phyloP scores from a whole-genome alignment of 805 yeast species.

The Candida sithepensis region DNA sequence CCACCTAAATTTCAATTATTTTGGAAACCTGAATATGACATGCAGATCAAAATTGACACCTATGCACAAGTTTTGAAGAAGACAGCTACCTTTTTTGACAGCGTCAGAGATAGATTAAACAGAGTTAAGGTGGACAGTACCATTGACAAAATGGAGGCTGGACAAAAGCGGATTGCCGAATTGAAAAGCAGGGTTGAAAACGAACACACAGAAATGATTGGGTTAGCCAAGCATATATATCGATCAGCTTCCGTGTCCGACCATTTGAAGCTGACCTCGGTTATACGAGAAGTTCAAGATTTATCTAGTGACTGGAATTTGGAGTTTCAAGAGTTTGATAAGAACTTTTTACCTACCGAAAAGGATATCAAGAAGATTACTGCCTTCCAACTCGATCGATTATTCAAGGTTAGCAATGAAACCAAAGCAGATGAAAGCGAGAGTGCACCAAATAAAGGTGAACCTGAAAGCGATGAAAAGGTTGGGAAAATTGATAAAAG shows the following conservation, averaged over 20 bases:
- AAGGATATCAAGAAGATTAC: conserved; percentile 90
- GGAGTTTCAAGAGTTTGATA: conserved; percentile 78
- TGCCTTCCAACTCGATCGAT: conserved; percentile 74
- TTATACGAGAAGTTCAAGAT: conserved; percentile 71
- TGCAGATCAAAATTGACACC: conserved; percentile 62
- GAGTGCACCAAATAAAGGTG: conserved; percentile 10
- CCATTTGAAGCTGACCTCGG: conserved; percentile 65
- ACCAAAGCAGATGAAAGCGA: conserved; percentile 29
- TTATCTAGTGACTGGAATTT: conserved; percentile 83
- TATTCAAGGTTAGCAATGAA: conserved; percentile 47
- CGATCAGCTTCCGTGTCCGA: conserved; percentile 55
- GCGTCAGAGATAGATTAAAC: conserved; percentile 64
- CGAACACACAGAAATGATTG: conserved; percentile 47
- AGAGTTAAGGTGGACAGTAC: conserved; percentile 79
- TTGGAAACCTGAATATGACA: conserved; percentile 71
- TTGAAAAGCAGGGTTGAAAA: conserved; percentile 48
- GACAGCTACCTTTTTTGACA: conserved; percentile 61
- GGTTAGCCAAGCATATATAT: conserved; percentile 50
- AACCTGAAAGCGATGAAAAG: conserved; percentile 7
- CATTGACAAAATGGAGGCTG: conserved; percentile 67
- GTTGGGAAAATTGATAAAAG: conserved; percentile 14
- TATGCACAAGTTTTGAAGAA: conserved; percentile 51
- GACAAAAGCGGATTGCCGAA: conserved; percentile 54
- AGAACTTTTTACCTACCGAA: conserved; percentile 79
- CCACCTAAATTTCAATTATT: conserved; percentile 69